Base-by-base conservation (phyloP, 2,329 filamentous ascomycete species). In the Sphaerulina musiva region DNA sequence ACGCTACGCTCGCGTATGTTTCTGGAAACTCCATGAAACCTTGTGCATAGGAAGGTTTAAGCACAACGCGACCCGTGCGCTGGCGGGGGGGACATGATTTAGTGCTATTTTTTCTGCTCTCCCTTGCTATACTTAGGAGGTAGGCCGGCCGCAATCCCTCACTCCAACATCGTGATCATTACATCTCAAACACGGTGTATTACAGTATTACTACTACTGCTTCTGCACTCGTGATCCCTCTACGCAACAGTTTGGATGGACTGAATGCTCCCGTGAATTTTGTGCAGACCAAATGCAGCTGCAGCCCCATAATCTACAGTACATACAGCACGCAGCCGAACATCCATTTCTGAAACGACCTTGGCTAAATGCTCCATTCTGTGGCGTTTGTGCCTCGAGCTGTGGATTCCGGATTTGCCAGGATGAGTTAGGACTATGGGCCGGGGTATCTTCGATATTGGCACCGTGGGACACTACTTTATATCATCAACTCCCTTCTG, bases 11-110 rank as follows among this genome's bases (percentile, higher is more conserved):
- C 38, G 47, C 47, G 29, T 42, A 49, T 42, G 47, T 49, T 49
- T 49, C 47, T 42, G 39, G 47, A 49, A 49, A 39, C 47, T 49
- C 41, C 38, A 38, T 49, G 47, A 49, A 38, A 49, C 47, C 47
- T 49, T 49, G 47, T 42, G 12, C 17, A 8, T 12, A 2, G 17
- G 10, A 29, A 12, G 42, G 17, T 44, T 44, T 12, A n/a, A 20
- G 17, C 10, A 8, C 41, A 43, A 26, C 6, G 8, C 42, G 20
- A 20, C 20, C 17, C 20, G 42, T 44, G 42, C 42, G 4, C 20
- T 29, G 14, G 17, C 20, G 20, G 23, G 17, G 42, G 20, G 20
- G 20, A 20, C 20, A 11, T 12, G 17, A 14, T 17, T 23, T 29
- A 20, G 20, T 20, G 20, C 20, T 20, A 20, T 20, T 20, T 20